Conservation (phyloP, 495 filamentous ascomycete genomes). For the Penicillium waksmanii region DNA sequence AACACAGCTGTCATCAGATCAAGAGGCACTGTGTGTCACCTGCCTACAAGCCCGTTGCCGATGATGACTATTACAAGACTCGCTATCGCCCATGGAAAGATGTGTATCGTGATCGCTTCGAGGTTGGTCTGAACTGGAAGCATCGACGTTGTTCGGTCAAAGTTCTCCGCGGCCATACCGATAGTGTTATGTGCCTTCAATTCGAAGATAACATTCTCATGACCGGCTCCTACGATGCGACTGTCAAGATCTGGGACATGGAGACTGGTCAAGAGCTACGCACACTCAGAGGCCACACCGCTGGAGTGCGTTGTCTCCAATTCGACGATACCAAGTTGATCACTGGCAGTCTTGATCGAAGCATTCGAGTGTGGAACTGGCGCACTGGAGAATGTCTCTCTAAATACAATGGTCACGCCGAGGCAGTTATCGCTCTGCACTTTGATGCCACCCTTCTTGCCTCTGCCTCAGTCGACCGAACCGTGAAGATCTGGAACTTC, state of each 20-base stretch:
- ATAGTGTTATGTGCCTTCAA: constrained; percentile 95
- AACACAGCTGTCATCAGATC: constrained; percentile 36
- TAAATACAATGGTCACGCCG: constrained; percentile 74
- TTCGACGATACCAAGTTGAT: constrained; percentile 92
- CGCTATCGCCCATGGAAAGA: constrained; percentile 85
- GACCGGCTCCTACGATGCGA: constrained; percentile 92
- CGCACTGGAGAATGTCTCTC: constrained; percentile 85
- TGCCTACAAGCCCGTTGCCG: constrained; percentile 32
- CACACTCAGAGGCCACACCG: constrained; percentile 78
- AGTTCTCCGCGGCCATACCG: constrained; percentile 84
- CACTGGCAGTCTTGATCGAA: constrained; percentile 79
- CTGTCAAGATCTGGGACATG: constrained; percentile 95
- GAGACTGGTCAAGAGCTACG: constrained; percentile 83
- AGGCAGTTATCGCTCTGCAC: constrained; percentile 82
- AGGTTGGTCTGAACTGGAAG: constrained; percentile 95
- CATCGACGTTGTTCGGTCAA: constrained; percentile 83
- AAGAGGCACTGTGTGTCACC: constrained; percentile 43
- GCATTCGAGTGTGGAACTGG: constrained; percentile 95
- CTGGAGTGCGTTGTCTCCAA: constrained; percentile 84
- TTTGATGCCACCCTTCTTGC: constrained; percentile 83
- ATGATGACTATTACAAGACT: constrained; percentile 50
- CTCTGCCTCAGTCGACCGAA: constrained; percentile 84
- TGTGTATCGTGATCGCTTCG: constrained; percentile 84
- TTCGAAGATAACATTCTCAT: constrained; percentile 92
- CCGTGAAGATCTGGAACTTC: constrained; percentile 94